Evolutionary conservation across 2,329 filamentous ascomycete genomes (phyloP), one percentile per base, ranked within the genome.

Genomic region (Pezicula neosporulosa): DNA sequence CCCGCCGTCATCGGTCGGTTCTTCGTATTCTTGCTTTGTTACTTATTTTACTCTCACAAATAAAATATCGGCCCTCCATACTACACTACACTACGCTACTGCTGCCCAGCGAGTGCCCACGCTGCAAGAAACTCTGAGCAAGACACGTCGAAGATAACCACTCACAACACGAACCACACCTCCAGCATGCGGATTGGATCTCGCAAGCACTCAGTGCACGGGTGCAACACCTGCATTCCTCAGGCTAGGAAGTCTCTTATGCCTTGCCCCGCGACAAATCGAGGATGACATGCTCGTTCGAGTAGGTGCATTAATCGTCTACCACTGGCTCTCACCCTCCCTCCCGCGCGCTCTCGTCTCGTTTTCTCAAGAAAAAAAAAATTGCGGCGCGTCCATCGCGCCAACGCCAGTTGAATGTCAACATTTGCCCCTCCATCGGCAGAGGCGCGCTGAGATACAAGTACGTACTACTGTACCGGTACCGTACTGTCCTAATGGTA

Each of bases 61-160:
- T 33, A 24, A 24, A 24, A 24, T 24, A 24, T 24, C 24, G 30
- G 9, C 30, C n/a, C n/a, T n/a, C n/a, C 30, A 33, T 33, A 13
- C 28, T 12, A 30, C 27, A 28, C 27, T n/a, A n/a, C n/a, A n/a
- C n/a, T n/a, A 30, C 28, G 28, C 28, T 30, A 30, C 44, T 19
- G 30, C 44, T 35, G 15, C n/a, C n/a, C n/a, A n/a, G n/a, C n/a
- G n/a, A n/a, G n/a, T n/a, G n/a, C n/a, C n/a, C n/a, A n/a, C n/a
- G n/a, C n/a, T n/a, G n/a, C n/a, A 16, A 18, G 19, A 6, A n/a
- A 28, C 16, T 46, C n/a, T 30, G 33, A 56, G 55, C 56, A 56
- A 60, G 49, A 59, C 56, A 56, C 60, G 58, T 19, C 35, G 13
- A 38, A 38, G 44, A 47, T 24, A 24, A 24, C 62, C 62, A 63